phyloP scores from a whole-genome alignment of 2,329 filamentous ascomycete genomes.

The Sclerotiophoma versabilis region DNA sequence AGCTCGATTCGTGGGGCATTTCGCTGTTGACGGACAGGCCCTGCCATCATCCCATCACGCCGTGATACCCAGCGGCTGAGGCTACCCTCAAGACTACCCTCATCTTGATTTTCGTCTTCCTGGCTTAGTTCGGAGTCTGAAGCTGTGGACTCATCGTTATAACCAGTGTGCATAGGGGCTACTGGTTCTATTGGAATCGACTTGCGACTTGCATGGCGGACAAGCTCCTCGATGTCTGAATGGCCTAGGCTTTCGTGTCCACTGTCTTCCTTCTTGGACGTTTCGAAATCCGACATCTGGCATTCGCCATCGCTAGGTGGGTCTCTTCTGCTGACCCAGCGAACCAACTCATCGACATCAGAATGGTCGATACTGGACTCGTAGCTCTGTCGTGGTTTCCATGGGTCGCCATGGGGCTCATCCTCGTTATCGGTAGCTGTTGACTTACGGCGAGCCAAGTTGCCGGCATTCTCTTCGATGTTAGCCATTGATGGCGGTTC shows the following conservation, averaged over 20 bases:
- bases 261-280: conserved; percentile 27
- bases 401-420: conserved; percentile 6
- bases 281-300: conserved; percentile 5
- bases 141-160: conserved; percentile 40
- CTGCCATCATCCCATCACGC: conserved; percentile 34
- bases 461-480: conserved; percentile 30
- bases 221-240: conserved; percentile 43
- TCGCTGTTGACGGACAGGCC: conserved; percentile 26
- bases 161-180: conserved; percentile 14
- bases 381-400: conserved; percentile 21
- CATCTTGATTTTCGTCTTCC: conserved; percentile 28
- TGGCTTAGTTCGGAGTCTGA: conserved; percentile 34
- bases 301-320: conserved; percentile 39
- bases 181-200: conserved; percentile 10
- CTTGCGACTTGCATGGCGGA: conserved; percentile 35
- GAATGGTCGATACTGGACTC: conserved; percentile 40
- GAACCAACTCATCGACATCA: conserved; percentile 40
- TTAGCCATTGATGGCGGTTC: conserved; percentile 34
- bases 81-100: conserved; percentile 41
- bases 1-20: conserved; percentile 5
- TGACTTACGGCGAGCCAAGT: conserved; percentile 30
- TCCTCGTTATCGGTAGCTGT: conserved; percentile 33
- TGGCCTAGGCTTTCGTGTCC: conserved; percentile 39
- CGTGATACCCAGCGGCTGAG: conserved; percentile 46
- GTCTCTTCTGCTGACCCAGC: conserved; percentile 44